Evolutionary conservation across 1,284 basidiomycete genomes (phyloP), one percentile per base, ranked within the genome.

Genomic region (Vanrija sp.): DNA sequence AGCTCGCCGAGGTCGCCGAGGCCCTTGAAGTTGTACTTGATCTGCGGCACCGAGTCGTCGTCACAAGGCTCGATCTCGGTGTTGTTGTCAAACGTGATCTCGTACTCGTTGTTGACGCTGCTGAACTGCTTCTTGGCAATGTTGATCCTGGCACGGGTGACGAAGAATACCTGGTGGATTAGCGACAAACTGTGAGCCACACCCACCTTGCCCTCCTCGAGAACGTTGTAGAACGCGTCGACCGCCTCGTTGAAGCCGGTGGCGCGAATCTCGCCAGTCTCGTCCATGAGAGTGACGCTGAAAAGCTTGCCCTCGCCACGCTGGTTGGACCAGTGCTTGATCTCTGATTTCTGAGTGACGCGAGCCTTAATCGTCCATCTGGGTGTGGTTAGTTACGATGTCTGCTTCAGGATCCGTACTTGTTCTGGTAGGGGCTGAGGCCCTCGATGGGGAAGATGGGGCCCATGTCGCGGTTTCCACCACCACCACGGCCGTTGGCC

Each of bases 111-210:
- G 63, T 83, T 80, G 47, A 96, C 77, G 69, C 89, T 91, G 50
- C 85, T 89, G 76, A 96, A 99, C 78, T 97, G 95, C 79, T 95
- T 98, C 80, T 98, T 98, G 45, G 95, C 94, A 29, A 98, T 85
- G 71, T 91, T 90, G 69, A 98, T 88, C 52, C 89, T 84, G 8
- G 89, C 95, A 68, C 89, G 91, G 1, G 90, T 91, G 59, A 98
- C 82, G 71, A 84, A 91, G 77, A 93, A 98, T 10, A 78, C 77
- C 73, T 75, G 45, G n/a, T 8, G 49, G 14, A 12, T 52, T 43
- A 55, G 52, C n/a, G 9, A 15, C n/a, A 14, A 15, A 12, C n/a
- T n/a, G n/a, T n/a, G 9, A 14, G 4, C 34, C 21, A 26, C 25
- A 56, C 69, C 57, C 15, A 95, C 93, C 73, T 94, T 93, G 52